phyloP scores from a whole-genome alignment of 192 early-diverging fungal species.

The Dimargaris cristalligena region DNA sequence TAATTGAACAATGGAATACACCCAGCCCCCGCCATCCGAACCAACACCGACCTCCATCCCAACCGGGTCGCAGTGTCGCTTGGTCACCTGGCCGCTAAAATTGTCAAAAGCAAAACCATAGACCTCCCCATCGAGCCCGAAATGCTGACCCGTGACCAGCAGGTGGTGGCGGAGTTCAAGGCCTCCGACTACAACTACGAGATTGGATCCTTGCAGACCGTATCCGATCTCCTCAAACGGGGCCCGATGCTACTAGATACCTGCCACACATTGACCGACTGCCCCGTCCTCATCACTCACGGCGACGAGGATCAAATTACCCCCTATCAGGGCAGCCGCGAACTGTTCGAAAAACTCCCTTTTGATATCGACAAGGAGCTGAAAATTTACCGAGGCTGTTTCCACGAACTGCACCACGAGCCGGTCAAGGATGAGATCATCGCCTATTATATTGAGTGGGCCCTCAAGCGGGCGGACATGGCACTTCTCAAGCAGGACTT shows the following conservation, averaged over 20 bases:
- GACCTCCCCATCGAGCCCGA: background rate
- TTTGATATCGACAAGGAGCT: slow-evolving; percentile 24
- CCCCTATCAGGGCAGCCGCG: slow-evolving; percentile 17
- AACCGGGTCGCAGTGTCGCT: background rate
- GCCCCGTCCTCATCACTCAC: slow-evolving; percentile 25
- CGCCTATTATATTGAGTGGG: slow-evolving; percentile 8
- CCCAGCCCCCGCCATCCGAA: background rate
- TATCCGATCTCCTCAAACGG: slow-evolving; percentile 15
- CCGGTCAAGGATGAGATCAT: slow-evolving; percentile 11
- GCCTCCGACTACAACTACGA: background rate
- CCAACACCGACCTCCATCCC: slow-evolving; percentile 2
- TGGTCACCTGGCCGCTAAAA: slow-evolving; percentile 7
- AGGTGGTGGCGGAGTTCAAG: slow-evolving; percentile 8
- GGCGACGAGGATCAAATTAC: slow-evolving; percentile 25
- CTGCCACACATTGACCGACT: slow-evolving; percentile 11
- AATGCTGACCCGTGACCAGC: slow-evolving; percentile 2
- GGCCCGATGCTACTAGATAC: slow-evolving; percentile 15
- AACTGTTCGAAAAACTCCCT: slow-evolving; percentile 21
- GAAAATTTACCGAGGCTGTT: slow-evolving; percentile 15
- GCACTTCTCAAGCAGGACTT: background rate
- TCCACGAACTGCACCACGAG: slow-evolving; percentile 20
- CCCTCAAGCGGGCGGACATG: background rate
- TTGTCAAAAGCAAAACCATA: background rate
- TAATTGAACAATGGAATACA: too few relatives aligned
- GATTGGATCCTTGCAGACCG: slow-evolving; percentile 3